Conservation (phyloP, 2,329 filamentous ascomycete species). For the Zalaria sp. region DNA sequence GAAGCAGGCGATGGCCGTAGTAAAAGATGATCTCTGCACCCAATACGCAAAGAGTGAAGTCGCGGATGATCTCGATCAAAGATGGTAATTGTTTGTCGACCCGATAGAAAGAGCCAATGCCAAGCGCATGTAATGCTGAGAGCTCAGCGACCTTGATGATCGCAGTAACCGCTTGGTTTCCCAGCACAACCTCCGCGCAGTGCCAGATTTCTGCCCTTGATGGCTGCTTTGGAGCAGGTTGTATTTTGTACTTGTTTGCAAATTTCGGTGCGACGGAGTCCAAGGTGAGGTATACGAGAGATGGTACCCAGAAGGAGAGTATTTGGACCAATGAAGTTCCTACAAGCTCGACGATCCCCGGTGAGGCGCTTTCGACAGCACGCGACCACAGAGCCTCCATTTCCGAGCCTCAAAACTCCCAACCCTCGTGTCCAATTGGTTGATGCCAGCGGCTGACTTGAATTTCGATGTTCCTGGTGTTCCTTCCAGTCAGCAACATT, state of each 20-base stretch:
- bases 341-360: not conserved
- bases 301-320: constrained; percentile 4
- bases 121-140: not conserved
- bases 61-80: not conserved
- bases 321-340: constrained; percentile 1
- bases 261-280: not conserved
- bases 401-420: not conserved
- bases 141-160: not conserved
- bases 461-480: no score
- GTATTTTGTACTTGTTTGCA: constrained; percentile 3
- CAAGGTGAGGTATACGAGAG: not conserved
- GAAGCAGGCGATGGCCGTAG: constrained; percentile 4
- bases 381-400: not conserved
- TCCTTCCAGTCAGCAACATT: not conserved
- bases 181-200: not conserved
- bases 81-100: not conserved
- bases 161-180: not conserved
- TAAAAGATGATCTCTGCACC: constrained; percentile 5
- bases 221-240: not conserved
- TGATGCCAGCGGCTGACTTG: no score
- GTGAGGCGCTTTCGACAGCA: not conserved
- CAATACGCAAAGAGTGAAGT: not conserved
- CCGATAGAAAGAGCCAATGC: not conserved
- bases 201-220: not conserved
- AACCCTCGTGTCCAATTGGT: not conserved